Evolutionary conservation across 1,139 yeast species (phyloP).

Genomic region (Arxiozyma slooffiae): DNA sequence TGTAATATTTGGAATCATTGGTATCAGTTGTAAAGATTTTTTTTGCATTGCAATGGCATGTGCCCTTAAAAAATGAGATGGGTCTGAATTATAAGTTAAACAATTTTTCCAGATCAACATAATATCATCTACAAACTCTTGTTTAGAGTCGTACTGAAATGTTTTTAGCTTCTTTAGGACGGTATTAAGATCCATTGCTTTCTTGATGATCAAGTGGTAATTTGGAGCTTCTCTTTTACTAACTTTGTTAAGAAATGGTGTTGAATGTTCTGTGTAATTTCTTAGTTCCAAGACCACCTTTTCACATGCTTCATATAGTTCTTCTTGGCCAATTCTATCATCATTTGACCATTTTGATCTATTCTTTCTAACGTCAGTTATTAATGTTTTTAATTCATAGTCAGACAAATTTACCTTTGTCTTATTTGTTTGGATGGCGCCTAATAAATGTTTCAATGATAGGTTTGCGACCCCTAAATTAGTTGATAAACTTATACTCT

Average conservation of each 20-base stretch:
- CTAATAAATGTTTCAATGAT: constrained; percentile 70
- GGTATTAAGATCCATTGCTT: constrained; percentile 94
- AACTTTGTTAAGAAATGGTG: constrained; percentile 89
- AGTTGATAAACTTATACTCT: constrained; percentile 29
- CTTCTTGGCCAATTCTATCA: constrained; percentile 93
- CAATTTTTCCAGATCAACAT: constrained; percentile 96
- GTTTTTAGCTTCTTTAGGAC: constrained; percentile 81
- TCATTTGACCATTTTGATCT: constrained; percentile 96
- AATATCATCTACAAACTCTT: constrained; percentile 84
- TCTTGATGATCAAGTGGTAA: constrained; percentile 77
- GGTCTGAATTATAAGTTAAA: constrained; percentile 86
- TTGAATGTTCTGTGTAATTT: constrained; percentile 91
- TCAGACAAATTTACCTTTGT: constrained; percentile 71
- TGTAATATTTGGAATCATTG: constrained; percentile 80
- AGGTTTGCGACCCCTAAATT: constrained; percentile 74
- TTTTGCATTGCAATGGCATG: constrained; percentile 97
- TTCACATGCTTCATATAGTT: constrained; percentile 92
- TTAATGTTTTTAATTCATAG: constrained; percentile 69
- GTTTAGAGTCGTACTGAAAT: constrained; percentile 71
- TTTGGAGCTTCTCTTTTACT: constrained; percentile 97
- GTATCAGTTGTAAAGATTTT: constrained; percentile 63
- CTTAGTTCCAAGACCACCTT: constrained; percentile 84
- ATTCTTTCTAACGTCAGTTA: constrained; percentile 87
- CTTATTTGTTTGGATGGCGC: constrained; percentile 68
- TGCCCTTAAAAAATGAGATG: constrained; percentile 78